These are phyloP conservation scores for Saraca asoca DNA, from an alignment of 331 rosid species.

Conservation along the genomic window DNA sequence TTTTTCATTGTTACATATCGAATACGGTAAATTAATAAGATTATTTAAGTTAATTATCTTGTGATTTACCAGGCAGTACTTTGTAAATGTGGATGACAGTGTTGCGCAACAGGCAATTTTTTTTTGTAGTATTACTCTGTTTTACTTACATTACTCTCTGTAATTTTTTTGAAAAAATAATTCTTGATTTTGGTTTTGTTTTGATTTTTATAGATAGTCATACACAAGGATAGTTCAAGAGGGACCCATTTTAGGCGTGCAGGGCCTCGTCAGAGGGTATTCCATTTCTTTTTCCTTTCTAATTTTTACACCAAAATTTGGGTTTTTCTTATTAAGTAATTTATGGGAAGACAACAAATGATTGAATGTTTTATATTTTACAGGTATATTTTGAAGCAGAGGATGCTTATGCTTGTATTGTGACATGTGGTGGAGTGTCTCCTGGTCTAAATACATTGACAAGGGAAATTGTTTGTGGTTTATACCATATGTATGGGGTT, in stretches of 20 bases:
- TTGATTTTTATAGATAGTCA: constrained; percentile 40
- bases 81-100: constrained; percentile 49
- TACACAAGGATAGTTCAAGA: constrained; percentile 37
- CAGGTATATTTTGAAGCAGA: constrained; percentile 54
- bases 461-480: constrained; percentile 56
- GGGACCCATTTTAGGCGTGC: constrained; percentile 55
- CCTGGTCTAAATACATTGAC: constrained; percentile 58
- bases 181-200: too few relatives aligned
- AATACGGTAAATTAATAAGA: not conserved
- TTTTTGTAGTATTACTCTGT: constrained; percentile 5
- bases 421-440: constrained; percentile 58
- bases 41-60: not conserved
- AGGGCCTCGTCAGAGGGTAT: constrained; percentile 57
- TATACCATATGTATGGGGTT: constrained; percentile 54
- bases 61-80: constrained; percentile 46
- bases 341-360: not conserved
- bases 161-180: not conserved
- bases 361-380: not conserved
- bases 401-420: constrained; percentile 52
- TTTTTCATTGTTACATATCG: too few relatives aligned
- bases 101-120: constrained; percentile 48
- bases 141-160: not conserved
- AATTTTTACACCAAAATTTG: too few relatives aligned
- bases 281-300: not conserved
- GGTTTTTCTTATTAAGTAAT: not conserved